Percentiles rank a stretch among this genome's conserved stretches.
phyloP scores from a whole-genome alignment of 768 basidiomycete species.

The Termitomyces sp. region DNA sequence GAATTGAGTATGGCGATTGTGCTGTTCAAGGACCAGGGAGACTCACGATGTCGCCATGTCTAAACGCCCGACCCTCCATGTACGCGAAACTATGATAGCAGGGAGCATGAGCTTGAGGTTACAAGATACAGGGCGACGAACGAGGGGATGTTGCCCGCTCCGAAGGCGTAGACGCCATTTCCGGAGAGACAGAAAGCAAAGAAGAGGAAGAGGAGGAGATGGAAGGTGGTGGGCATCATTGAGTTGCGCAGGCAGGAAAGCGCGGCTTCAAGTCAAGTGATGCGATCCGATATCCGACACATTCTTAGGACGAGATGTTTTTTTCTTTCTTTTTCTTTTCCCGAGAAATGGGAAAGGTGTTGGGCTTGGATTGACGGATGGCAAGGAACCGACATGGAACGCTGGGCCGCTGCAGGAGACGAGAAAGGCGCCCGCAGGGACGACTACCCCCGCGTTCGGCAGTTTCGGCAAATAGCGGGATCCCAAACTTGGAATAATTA shows the following conservation, averaged over 20 bases:
- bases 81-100: slow-evolving; percentile 56
- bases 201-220: slow-evolving; percentile 39
- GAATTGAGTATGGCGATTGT: not conserved
- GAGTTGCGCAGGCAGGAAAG: too few species aligned
- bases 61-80: slow-evolving; percentile 79
- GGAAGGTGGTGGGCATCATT: slow-evolving; percentile 25
- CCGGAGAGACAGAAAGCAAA: slow-evolving; percentile 51
- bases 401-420: too few species aligned
- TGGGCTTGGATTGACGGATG: too few species aligned
- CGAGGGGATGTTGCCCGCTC: slow-evolving; percentile 85
- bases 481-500: slow-evolving; percentile 16
- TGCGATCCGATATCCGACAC: slow-evolving; percentile 9
- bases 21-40: not conserved
- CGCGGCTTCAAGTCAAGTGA: too few species aligned
- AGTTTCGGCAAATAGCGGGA: slow-evolving; percentile 4
- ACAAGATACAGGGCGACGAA: slow-evolving; percentile 20
- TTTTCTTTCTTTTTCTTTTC: too few species aligned
- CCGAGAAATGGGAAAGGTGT: too few species aligned
- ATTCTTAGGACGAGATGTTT: too few species aligned
- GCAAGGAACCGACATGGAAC: too few species aligned
- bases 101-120: not conserved
- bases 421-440: too few species aligned
- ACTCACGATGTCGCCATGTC: slow-evolving; percentile 85
- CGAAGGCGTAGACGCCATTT: slow-evolving; percentile 66
- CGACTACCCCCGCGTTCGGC: too few species aligned